These are phyloP conservation scores for Eucalyptus guilfoylei DNA, from an alignment of 345 rosid species.

Conservation along the genomic window DNA sequence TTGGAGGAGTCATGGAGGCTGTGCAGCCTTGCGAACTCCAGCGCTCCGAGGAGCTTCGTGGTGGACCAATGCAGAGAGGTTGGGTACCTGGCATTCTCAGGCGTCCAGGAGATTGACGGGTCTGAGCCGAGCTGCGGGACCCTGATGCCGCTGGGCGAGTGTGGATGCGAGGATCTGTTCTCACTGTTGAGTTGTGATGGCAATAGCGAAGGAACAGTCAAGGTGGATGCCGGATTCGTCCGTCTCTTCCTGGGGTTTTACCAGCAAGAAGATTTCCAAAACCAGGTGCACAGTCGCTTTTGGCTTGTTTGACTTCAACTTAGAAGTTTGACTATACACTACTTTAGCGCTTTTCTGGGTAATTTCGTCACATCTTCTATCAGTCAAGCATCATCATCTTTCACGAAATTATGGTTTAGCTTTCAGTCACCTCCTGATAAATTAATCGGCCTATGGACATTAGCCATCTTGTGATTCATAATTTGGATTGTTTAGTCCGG, in stretches of 20 bases:
- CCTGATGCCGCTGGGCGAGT: conserved; percentile 3
- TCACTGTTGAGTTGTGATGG: conserved; percentile 2
- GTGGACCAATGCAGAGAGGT: conserved; percentile 11
- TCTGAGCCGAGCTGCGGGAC: not conserved
- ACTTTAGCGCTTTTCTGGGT: not conserved
- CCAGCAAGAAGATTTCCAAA: not conserved
- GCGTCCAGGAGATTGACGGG: not conserved
- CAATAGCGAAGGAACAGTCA: conserved; percentile 22
- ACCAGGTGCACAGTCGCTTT: conserved; percentile 17
- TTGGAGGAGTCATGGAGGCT: conserved; percentile 44
- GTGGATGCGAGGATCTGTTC: not conserved
- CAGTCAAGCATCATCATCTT: not conserved
- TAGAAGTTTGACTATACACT: not conserved
- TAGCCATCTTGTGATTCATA: too few relatives aligned
- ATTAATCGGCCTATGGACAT: not conserved
- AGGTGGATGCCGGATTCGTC: conserved; percentile 37
- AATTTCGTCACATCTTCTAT: not conserved
- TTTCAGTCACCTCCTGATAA: not conserved
- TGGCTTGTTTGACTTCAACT: not conserved
- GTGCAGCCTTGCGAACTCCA: conserved; percentile 23
- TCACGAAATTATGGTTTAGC: not conserved
- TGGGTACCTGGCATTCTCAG: conserved; percentile 45
- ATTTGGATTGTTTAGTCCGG: not conserved
- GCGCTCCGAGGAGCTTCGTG: not conserved
- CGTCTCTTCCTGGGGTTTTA: conserved; percentile 18